phyloP scores from a whole-genome alignment of 1,284 basidiomycete genomes.

The Agroathelia rolfsii region DNA sequence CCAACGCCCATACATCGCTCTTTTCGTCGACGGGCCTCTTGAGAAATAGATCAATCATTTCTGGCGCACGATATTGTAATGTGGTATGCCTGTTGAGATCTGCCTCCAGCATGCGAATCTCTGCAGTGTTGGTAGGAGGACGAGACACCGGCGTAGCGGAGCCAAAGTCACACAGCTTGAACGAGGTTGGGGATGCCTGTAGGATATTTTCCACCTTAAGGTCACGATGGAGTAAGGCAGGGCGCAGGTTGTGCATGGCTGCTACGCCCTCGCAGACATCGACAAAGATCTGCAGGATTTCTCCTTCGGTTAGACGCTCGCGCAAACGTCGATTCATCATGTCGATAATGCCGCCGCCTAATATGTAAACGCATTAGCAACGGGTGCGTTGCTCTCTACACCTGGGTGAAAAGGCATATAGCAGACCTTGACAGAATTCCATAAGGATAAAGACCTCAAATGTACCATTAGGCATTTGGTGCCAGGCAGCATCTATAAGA shows the following conservation, averaged over 20 bases:
- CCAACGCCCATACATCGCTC: slow-evolving; percentile 93
- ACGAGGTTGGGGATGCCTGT: slow-evolving; percentile 63
- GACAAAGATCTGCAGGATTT: slow-evolving; percentile 96
- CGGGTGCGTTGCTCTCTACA: slow-evolving; percentile 2
- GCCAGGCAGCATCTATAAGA: slow-evolving; percentile 90
- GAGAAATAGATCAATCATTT: slow-evolving; percentile 92
- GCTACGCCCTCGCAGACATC: slow-evolving; percentile 91
- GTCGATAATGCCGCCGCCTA: slow-evolving; percentile 97
- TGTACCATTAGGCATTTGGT: slow-evolving; percentile 68
- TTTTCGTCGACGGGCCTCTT: slow-evolving; percentile 84
- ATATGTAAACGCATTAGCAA: slow-evolving; percentile 8
- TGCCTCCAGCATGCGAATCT: slow-evolving; percentile 80
- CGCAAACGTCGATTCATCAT: slow-evolving; percentile 96
- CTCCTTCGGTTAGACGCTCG: slow-evolving; percentile 87
- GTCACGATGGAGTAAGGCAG: slow-evolving; percentile 90
- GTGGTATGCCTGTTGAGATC: slow-evolving; percentile 95
- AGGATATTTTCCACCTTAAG: slow-evolving; percentile 99
- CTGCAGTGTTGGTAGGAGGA: slow-evolving; percentile 66
- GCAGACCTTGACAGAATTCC: slow-evolving; percentile 80
- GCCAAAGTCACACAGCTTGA: slow-evolving; percentile 98
- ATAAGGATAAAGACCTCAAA: slow-evolving; percentile 99
- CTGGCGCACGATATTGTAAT: slow-evolving; percentile 91
- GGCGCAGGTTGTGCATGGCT: slow-evolving; percentile 89
- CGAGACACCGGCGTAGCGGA: slow-evolving; percentile 75
- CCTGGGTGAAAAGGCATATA: slow-evolving; percentile 6